Conservation (phyloP, 768 basidiomycete species). For the Tylopilus subfusipes region DNA sequence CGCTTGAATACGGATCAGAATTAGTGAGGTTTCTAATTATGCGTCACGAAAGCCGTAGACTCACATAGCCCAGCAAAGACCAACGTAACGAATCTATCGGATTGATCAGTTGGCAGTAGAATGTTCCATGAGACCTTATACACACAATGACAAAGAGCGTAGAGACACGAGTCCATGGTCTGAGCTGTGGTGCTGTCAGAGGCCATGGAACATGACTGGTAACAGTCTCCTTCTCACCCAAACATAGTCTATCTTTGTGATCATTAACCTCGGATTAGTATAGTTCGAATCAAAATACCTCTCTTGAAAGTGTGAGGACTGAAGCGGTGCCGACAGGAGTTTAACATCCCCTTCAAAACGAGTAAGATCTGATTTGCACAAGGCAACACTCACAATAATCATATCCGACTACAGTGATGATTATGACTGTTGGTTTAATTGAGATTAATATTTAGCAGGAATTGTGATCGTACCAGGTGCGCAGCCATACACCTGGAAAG, state of each 20-base stretch:
- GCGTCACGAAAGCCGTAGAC: background rate
- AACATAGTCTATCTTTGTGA: constrained; percentile 8
- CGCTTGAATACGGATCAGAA: background rate
- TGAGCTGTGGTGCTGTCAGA: background rate
- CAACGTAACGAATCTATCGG: background rate
- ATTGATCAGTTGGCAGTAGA: too few species aligned
- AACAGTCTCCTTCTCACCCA: constrained; percentile 2
- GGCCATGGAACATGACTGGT: too few species aligned
- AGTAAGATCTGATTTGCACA: too few species aligned
- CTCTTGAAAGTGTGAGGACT: constrained; percentile 15
- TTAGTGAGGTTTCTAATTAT: too few species aligned
- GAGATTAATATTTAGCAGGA: too few species aligned
- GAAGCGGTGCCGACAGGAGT: too few species aligned
- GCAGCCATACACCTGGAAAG: too few species aligned
- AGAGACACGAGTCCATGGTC: constrained; percentile 5
- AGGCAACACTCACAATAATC: too few species aligned
- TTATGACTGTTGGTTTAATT: too few species aligned
- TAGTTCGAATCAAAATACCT: background rate
- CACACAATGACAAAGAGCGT: constrained; percentile 8
- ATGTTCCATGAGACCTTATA: background rate
- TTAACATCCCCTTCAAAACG: too few species aligned
- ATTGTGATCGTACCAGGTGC: too few species aligned
- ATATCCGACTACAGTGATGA: too few species aligned
- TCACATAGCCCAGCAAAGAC: background rate
- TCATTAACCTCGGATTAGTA: background rate